A percentile compares a stretch with the other conserved stretches of the same genome.
Conservation (phyloP, 202 grass and related monocot genomes). For the Musa balbisiana region DNA sequence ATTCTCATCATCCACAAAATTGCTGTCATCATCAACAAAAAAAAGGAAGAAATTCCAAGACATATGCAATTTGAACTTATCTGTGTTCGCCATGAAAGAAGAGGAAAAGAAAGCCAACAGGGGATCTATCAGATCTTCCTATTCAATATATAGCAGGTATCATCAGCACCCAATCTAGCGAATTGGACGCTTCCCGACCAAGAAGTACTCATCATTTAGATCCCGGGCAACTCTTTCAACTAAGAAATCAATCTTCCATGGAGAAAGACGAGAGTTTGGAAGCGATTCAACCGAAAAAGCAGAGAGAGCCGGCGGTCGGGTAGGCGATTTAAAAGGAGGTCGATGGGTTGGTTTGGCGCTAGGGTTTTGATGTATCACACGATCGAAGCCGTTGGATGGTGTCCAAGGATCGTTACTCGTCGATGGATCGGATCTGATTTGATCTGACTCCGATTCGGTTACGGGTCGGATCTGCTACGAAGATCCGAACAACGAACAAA, state of each 20-base stretch:
- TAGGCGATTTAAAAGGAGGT: not conserved
- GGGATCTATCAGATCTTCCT: constrained; percentile 27
- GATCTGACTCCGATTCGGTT: no score
- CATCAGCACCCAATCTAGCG: constrained; percentile 2
- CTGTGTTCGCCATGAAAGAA: no score
- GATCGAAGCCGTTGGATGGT: not conserved
- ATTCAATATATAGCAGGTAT: constrained; percentile 4
- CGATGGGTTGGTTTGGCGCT: not conserved
- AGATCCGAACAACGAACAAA: no score
- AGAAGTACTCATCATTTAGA: constrained; percentile 17
- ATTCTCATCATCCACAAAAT: constrained; percentile 22
- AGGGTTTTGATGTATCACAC: not conserved
- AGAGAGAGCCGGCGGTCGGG: no score
- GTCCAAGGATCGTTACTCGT: no score
- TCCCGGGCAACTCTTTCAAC: not conserved
- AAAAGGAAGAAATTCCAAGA: no score
- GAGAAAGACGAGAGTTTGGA: no score
- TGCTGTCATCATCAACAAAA: not conserved
- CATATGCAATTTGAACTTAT: no score
- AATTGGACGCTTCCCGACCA: constrained; percentile 3
- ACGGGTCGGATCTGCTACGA: no score
- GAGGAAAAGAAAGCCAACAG: not conserved
- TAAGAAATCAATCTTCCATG: not conserved
- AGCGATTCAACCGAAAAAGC: not conserved
- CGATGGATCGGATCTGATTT: no score